Base-by-base conservation (phyloP, 164 flowering plant genomes). In the Taxillus chinensis region DNA sequence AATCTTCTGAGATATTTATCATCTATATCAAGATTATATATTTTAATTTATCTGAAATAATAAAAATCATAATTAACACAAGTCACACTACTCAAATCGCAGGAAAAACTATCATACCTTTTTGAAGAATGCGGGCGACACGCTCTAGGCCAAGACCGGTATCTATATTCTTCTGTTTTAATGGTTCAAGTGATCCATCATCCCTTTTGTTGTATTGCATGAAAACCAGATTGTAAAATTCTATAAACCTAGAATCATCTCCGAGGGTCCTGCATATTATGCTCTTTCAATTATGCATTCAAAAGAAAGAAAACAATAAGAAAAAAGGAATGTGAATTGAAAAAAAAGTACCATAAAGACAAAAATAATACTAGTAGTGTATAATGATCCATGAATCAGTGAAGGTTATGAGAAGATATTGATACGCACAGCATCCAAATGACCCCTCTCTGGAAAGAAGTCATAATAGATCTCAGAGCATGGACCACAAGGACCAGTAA, bases 391-490 rank as follows among this genome's bases (percentile, higher is more conserved):
- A 16, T 42, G 39, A 45, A 38, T 39, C 27, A 42, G 27, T 61
- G 41, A 27, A 27, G 27, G 27, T 27, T 2, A 27, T 27, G 27
- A 27, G 27, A 27, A 27, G 27, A 27, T 39, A 40, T 7, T 27
- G 27, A 59, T 49, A 75, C 83, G 55, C 76, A 87, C 96, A 53
- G 67, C 73, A 73, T 87, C 69, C 3, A 73, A 61, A 71, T 61
- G 63, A 59, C 96, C 98, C 64, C 80, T 82, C 70, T 92, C 93
- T 64, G 98, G 98, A 76, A 81, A 78, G 68, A 87, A 89, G 79
- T 92, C 98, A 60, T 92, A 90, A 69, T 92, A 90, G 42, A 92
- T 74, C 73, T 90, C 98, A 45, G 98, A 90, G 80, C 98, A 92
- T 16, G 98, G 96, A 64, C 96, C 96, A 65, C 98, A 90, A 16